Base-by-base conservation (phyloP, 1,284 basidiomycete species). In the Cutaneotrichosporon mucoides region DNA sequence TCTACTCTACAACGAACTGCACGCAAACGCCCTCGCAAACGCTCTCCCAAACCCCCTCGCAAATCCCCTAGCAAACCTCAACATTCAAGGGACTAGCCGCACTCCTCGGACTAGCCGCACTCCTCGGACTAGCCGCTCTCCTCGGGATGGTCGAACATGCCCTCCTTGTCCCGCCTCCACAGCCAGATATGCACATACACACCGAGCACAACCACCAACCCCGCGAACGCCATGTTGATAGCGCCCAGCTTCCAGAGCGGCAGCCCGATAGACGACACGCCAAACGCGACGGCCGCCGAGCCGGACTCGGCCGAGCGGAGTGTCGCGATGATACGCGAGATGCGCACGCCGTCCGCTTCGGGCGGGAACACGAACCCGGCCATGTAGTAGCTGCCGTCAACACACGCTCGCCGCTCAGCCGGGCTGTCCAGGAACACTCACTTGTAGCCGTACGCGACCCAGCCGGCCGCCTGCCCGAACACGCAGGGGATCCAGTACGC, bases 251-350 rank as follows among this genome's bases (percentile, higher is more conserved):
- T 57, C 56, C 49, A 53, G n/a, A 64, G 45, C 6, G 53, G 42
- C 38, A 57, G 42, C 34, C 53, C 45, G 35, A 53, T 54, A 4
- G 63, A 48, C 43, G 60, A 58, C 55, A 67, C 61, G 4, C 63
- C 65, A 40, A 64, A 67, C 9, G 63, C 65, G 40, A 67, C 57
- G 35, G 65, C 65, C 35, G 65, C 63, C 1, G 63, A 58, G 15
- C 65, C 65, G 3, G 58, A 58, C 43, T 67, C 65, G 45, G 65
- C 65, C 3, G 63, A 62, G 33, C 65, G 63, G 11, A 67, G 63
- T 2, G 61, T 64, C 35, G 65, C 60, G 48, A 67, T 67, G 57
- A 67, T 64, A 16, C 65, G 58, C 10, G 59, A 42, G 13, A 60
- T 44, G 6, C 61, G 62, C 16, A 59, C 64, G 16, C 59, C 61